Base-by-base conservation (phyloP, 2,329 filamentous ascomycete species). In the Nectriaceae sp. region DNA sequence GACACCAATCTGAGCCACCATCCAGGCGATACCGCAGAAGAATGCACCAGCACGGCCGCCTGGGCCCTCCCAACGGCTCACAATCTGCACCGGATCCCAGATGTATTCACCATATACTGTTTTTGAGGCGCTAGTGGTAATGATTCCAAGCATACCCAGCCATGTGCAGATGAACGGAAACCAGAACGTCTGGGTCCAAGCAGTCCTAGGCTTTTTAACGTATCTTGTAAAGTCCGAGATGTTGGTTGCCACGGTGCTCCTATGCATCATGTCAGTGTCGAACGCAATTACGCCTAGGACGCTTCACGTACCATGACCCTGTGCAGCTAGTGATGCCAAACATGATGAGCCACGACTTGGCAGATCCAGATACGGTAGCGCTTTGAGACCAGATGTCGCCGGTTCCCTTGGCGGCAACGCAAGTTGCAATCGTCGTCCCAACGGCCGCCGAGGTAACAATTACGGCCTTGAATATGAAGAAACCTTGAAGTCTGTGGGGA, bases 1-100 rank as follows among this genome's bases (percentile, higher is more conserved):
- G 44, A 83, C 79, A 31, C 80, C 79, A 8, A 84, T 68, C 46
- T 79, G 75, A 0, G 79, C 80, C 42, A 84, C 65, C 21, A 75
- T 75, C 71, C 80, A 83, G 3, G 72, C 72, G 3, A 77, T 68
- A 1, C 74, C 80, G 10, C 69, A 77, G 55, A 84, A 69, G 57
- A 72, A 72, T 45, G 70, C 71, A 10, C 68, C 71, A 21, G 62
- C 65, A 10, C 43, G 26, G 8, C 26, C 26, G 15, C 10, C 26
- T 8, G 26, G 26, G 15, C 26, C 26, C 10, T 31, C 26, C 26
- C 26, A 31, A 10, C 10, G 8, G 26, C 15, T 15, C 8, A 31
- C 15, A 31, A 31, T 31, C 15, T 8, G 10, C 26, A 31, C 15
- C 15, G 26, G 26, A 31, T 31, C 26, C 26, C 26, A 31, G 10